Evolutionary conservation across 192 early-diverging fungal genomes (phyloP).

Genomic region (Dissophora ornata): DNA sequence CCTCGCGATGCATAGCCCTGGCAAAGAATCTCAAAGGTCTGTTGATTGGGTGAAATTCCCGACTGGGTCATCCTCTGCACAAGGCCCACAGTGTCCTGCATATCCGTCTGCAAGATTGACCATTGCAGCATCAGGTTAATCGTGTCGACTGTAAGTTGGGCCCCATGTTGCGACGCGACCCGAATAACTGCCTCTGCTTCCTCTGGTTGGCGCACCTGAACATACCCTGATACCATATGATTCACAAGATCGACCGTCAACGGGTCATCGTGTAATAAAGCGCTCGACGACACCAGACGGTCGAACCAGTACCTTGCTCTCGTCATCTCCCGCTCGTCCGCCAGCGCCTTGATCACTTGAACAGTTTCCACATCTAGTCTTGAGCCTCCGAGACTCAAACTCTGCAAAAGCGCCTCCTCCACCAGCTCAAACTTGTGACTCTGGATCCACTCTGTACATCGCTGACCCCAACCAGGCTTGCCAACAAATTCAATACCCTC

Average conservation of each 20-base stretch:
- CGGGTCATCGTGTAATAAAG: neutral
- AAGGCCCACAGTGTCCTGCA: conserved; percentile 28
- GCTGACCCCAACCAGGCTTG: conserved; percentile 27
- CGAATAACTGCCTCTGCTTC: conserved; percentile 29
- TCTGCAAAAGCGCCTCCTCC: conserved; percentile 36
- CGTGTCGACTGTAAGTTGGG: conserved; percentile 26
- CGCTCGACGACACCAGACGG: neutral
- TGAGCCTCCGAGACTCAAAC: neutral
- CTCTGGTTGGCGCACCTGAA: conserved; percentile 9
- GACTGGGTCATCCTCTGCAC: conserved; percentile 20
- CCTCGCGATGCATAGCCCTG: conserved; percentile 35
- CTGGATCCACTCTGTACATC: conserved; percentile 24
- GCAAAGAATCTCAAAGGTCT: conserved; percentile 38
- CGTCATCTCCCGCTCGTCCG: conserved; percentile 22
- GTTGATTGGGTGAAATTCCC: conserved; percentile 16
- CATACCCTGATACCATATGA: conserved; percentile 30
- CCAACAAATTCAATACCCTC: conserved; percentile 1
- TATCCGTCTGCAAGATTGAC: conserved; percentile 26
- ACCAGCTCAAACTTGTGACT: conserved; percentile 16
- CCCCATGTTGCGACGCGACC: conserved; percentile 7
- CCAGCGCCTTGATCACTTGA: conserved; percentile 19
- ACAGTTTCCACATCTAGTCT: conserved; percentile 11
- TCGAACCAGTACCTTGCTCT: conserved; percentile 41
- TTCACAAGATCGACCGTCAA: conserved; percentile 2
- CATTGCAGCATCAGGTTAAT: conserved; percentile 32